Evolutionary conservation across 352 stramenopile species (phyloP), one percentile per base, ranked within the genome.

Genomic region (Pythium chondricola): DNA sequence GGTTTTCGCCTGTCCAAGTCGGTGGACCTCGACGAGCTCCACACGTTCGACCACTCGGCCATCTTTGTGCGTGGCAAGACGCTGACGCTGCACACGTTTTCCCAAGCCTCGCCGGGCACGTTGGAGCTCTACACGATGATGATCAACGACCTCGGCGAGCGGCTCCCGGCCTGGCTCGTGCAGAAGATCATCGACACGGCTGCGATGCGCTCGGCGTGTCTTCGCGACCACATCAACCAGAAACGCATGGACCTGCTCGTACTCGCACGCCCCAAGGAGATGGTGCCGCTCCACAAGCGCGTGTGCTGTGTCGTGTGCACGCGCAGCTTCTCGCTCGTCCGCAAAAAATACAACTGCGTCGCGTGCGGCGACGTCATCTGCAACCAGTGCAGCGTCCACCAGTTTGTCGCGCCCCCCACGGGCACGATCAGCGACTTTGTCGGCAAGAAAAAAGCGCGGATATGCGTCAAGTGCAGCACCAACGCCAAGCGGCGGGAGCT

Each of bases 301-400:
- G 65, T 88, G 21, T 88, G 74, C 54, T 92, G 81, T 50, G 61
- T 85, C 9, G 71, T 92, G 8, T 92, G 81, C 50, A 92, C 81
- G 2, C 79, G 81, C 22, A 87, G 77, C 51, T 92, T 92, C 50
- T 90, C 81, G 18, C 69, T 92, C 20, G 75, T 92, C 35, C 69
- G 81, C 20, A 92, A 92, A 55, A 92, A 92, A 50, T 88, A 92
- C 61, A 88, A 88, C 44, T 92, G 81, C 48, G 74, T 67, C 13
- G 81, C 66, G 24, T 92, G 81, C 43, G 81, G 81, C 37, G 81
- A 92, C 27, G 81, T 92, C 30, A 84, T 92, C 35, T 92, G 81
- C 55, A 85, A 67, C 43, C 75, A 87, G 50, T 92, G 81, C 43
- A 86, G 75, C 42, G 67, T 92, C 13, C 66, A 83, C 18, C 69